These are phyloP conservation scores for Solanum ossicruentum DNA, from an alignment of 257 asterid genomes.

Conservation along the genomic window DNA sequence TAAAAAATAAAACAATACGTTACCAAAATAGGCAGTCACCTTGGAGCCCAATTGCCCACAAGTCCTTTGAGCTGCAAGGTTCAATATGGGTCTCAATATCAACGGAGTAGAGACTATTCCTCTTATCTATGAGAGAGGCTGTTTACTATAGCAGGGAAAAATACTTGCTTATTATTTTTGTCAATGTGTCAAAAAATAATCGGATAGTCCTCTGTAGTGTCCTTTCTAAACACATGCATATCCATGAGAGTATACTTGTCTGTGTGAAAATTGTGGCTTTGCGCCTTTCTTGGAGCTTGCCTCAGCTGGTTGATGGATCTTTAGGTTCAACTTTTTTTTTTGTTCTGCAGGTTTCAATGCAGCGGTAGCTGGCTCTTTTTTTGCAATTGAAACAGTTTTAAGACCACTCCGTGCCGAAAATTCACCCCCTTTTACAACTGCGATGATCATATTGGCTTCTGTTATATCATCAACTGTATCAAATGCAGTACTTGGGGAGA, in stretches of 20 bases:
- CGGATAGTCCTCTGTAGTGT: not conserved
- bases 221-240: not conserved
- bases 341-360: conserved; percentile 83
- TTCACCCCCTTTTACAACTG: conserved; percentile 99
- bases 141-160: not conserved
- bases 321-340: not conserved
- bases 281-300: not conserved
- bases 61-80: not conserved
- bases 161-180: not conserved
- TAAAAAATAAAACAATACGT: not conserved
- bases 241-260: not conserved
- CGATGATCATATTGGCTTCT: conserved; percentile 96
- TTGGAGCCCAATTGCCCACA: not conserved
- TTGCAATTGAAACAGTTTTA: conserved; percentile 97
- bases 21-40: not conserved
- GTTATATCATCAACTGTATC: conserved; percentile 97
- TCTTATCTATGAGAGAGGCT: not conserved
- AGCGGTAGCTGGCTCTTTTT: conserved; percentile 98
- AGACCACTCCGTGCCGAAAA: conserved; percentile 98
- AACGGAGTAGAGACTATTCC: not conserved
- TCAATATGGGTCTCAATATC: not conserved
- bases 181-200: not conserved
- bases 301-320: not conserved
- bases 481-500: conserved; percentile 95
- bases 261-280: not conserved